These are phyloP conservation scores for Aegilops longissima DNA, from an alignment of 176 grass and related monocot species.

Conservation along the genomic window DNA sequence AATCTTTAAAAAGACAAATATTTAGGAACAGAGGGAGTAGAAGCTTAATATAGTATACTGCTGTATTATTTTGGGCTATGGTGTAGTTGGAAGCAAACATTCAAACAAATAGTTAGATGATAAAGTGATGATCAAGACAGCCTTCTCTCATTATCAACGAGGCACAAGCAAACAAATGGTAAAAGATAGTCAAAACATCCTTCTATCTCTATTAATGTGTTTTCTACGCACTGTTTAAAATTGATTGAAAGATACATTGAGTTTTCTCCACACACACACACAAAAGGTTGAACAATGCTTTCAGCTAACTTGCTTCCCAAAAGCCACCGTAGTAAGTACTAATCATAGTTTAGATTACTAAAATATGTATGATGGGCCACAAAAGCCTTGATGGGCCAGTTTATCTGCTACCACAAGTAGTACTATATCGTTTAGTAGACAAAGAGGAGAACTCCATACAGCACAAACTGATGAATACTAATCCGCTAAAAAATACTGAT, in stretches of 20 bases:
- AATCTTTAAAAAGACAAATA: no score
- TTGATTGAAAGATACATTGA: no score
- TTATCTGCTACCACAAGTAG: neutral
- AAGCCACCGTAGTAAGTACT: neutral
- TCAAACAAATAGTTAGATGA: neutral
- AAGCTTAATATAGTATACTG: neutral
- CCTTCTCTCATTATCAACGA: neutral
- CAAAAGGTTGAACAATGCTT: neutral
- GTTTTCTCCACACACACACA: no score
- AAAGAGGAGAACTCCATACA: neutral
- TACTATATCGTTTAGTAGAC: neutral
- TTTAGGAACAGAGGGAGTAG: neutral
- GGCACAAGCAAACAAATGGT: neutral
- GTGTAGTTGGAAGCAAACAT: neutral
- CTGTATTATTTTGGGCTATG: no score
- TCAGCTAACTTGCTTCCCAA: neutral
- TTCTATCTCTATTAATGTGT: neutral
- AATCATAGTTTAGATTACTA: neutral
- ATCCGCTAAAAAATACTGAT: neutral
- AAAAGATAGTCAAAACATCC: neutral
- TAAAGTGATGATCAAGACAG: no score
- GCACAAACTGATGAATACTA: neutral
- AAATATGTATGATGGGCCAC: neutral
- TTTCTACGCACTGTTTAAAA: no score
- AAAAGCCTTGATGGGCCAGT: neutral